Conservation (phyloP, 2,329 filamentous ascomycete genomes). For the Drechslerella dactyloides region DNA sequence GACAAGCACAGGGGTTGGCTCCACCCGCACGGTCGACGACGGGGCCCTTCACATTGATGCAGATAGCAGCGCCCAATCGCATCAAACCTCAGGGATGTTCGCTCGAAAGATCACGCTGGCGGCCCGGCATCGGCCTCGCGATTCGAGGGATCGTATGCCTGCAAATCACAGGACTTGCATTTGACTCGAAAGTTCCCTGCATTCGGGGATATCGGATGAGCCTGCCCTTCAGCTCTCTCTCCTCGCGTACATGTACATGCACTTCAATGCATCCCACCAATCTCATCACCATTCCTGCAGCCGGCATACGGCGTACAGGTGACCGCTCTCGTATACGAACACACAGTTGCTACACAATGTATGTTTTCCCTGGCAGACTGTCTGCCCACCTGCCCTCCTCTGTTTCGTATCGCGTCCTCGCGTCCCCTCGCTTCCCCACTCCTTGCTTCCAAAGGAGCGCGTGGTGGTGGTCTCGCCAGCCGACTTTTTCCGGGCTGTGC, state of each 20-base stretch:
- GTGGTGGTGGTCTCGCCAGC: neutral
- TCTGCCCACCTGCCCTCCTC: neutral
- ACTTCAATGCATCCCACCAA: neutral
- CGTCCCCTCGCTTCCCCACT: neutral
- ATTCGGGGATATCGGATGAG: neutral
- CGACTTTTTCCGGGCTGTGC: neutral
- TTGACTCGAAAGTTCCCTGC: neutral
- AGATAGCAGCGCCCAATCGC: neutral
- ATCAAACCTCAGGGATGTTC: neutral
- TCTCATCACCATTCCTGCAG: neutral
- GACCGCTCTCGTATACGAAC: neutral
- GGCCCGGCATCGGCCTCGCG: neutral
- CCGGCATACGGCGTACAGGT: neutral
- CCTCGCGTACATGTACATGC: neutral
- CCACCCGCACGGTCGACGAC: neutral
- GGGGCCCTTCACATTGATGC: neutral
- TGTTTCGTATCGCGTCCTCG: neutral
- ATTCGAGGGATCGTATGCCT: neutral
- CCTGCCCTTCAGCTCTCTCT: neutral
- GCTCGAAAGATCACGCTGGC: neutral
- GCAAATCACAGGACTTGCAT: neutral
- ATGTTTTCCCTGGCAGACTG: neutral
- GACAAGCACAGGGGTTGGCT: neutral
- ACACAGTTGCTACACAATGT: no score
- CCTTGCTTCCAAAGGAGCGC: neutral